Base-by-base conservation (phyloP, 768 basidiomycete species). In the Collybia mongolica region DNA sequence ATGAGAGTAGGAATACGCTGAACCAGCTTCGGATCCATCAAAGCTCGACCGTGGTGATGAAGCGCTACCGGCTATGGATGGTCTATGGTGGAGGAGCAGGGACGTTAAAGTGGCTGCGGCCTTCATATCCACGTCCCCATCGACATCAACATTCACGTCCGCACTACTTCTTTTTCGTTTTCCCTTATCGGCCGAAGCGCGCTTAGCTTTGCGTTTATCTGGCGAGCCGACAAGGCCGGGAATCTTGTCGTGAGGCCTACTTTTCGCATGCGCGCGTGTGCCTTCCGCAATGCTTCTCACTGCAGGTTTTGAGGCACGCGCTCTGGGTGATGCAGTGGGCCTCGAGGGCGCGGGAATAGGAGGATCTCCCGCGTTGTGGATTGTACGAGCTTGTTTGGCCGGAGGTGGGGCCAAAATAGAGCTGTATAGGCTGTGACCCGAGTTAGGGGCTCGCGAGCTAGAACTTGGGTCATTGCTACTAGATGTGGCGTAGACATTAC, bases 51-150 rank as follows among this genome's bases (percentile, higher is more conserved):
- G 79, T 44, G 88, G 87, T 5, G 86, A 88, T 22, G 82, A 78
- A 39, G 76, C 78, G 63, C 81, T 82, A 23, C 74, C 76, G 20
- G 75, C 71, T 12, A 83, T 79, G 8, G 83, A 82, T 17, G 84
- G 82, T 42, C 82, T 74, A 49, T 86, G 78, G 52, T 85, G 79
- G 51, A 87, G 72, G 49, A 86, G 72, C 48, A 91, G 73, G 9
- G 83, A 83, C 0, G 90, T 90, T 55, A 92, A 72, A 7, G 90
- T 88, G 22, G 85, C 87, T 6, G 89, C 90, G 36, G 89, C 90
- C 65, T 90, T 87, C 79, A 90, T 86, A 64, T 90, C 88, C 44
- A 86, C 74, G 57, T 84, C 85, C 11, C 74, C 79, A 51, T 81
- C 80, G 12, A 68, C 70, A 46, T 77, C 74, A 49, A 71, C 67